phyloP scores from a whole-genome alignment of 2,329 filamentous ascomycete genomes.

The Periconia sp. region DNA sequence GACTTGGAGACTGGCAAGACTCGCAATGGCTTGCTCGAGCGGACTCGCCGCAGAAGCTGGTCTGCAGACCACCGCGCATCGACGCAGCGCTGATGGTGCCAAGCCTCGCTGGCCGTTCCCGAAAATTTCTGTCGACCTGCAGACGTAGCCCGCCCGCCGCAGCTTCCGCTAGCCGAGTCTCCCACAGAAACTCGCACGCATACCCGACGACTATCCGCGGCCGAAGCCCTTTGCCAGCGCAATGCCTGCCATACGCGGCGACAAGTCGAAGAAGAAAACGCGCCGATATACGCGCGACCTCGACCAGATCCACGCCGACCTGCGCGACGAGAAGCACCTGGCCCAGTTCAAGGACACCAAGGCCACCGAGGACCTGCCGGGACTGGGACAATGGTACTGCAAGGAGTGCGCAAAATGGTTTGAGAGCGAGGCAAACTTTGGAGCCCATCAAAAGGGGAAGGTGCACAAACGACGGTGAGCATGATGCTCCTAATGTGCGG shows the following conservation, averaged over 20 bases:
- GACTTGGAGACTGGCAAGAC: too few relatives aligned
- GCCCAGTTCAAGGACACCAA: slow-evolving; percentile 79
- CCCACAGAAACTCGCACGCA: slow-evolving; percentile 26
- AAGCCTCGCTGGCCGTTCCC: slow-evolving; percentile 12
- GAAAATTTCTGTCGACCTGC: slow-evolving; percentile 35
- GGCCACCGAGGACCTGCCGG: slow-evolving; percentile 84
- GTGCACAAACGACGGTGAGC: slow-evolving; percentile 86
- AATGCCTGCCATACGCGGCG: slow-evolving; percentile 59
- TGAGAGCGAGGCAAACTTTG: slow-evolving; percentile 79
- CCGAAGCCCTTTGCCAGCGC: slow-evolving; percentile 27
- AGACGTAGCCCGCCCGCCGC: slow-evolving; percentile 27
- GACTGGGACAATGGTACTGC: slow-evolving; percentile 85
- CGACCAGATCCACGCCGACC: slow-evolving; percentile 88
- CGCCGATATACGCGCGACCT: slow-evolving; percentile 71
- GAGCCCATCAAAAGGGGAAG: slow-evolving; percentile 81
- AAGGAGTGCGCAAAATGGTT: slow-evolving; percentile 96
- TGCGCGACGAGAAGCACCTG: slow-evolving; percentile 80
- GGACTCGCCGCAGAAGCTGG: too few relatives aligned
- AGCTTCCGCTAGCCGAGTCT: slow-evolving; percentile 31
- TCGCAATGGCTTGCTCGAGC: too few relatives aligned
- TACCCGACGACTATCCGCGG: slow-evolving; percentile 33
- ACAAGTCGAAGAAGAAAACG: slow-evolving; percentile 57
- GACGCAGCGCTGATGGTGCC: slow-evolving; percentile 12
- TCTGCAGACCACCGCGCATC: slow-evolving; percentile 36
- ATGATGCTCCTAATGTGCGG: not conserved